Percentiles rank a stretch among this genome's conserved stretches.
These are phyloP conservation scores for Exophiala viscosa DNA, from an alignment of 2,329 filamentous ascomycete genomes.

Conservation along the genomic window DNA sequence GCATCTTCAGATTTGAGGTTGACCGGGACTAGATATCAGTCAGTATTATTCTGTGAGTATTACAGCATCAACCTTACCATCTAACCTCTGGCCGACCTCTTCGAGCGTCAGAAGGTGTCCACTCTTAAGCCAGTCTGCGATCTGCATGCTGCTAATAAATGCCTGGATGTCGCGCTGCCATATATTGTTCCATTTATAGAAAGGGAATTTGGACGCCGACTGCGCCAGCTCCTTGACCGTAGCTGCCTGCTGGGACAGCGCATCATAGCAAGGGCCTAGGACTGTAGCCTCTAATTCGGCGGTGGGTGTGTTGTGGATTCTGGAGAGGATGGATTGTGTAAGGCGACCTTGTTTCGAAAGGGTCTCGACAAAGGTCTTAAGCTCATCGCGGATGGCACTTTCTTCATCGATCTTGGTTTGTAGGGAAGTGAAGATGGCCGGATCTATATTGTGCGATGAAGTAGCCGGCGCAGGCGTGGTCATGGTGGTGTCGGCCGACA, in stretches of 20 bases:
- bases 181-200: slow-evolving; percentile 94
- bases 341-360: slow-evolving; percentile 77
- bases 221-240: slow-evolving; percentile 67
- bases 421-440: slow-evolving; percentile 79
- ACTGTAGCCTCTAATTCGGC: slow-evolving; percentile 61
- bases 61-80: slow-evolving; percentile 50
- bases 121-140: slow-evolving; percentile 53
- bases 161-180: slow-evolving; percentile 85
- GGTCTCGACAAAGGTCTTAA: slow-evolving; percentile 74
- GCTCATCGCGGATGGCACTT: slow-evolving; percentile 71
- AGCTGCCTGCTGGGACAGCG: slow-evolving; percentile 68
- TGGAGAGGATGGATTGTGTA: slow-evolving; percentile 77
- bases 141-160: slow-evolving; percentile 70
- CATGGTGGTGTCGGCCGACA: slow-evolving; percentile 22
- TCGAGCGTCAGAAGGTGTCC: slow-evolving; percentile 79
- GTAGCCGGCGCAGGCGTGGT: slow-evolving; percentile 17
- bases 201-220: slow-evolving; percentile 80
- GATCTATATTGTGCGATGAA: slow-evolving; percentile 62
- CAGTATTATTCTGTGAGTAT: background rate
- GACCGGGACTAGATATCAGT: slow-evolving; percentile 63
- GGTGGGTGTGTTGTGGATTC: slow-evolving; percentile 82
- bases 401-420: slow-evolving; percentile 90
- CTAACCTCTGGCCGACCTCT: slow-evolving; percentile 73
- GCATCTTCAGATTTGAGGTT: slow-evolving; percentile 78
- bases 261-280: slow-evolving; percentile 64